phyloP scores from a whole-genome alignment of 1,284 basidiomycete species.

The Trichosporon ovoides region DNA sequence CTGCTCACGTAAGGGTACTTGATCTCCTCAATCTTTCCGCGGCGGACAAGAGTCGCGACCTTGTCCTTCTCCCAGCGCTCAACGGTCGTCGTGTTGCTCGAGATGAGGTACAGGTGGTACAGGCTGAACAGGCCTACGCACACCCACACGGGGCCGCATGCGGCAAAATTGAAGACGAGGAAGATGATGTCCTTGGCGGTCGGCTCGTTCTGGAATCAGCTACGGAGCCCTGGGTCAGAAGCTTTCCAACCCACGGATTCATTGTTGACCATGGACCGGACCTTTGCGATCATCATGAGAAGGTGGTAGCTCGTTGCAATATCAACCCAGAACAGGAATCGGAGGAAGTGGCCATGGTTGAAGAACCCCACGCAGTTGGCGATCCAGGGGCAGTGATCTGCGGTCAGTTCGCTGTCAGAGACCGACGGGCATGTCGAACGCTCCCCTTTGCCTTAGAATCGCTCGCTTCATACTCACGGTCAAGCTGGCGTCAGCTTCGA shows the following conservation, averaged over 20 bases:
- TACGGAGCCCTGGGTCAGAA: not conserved
- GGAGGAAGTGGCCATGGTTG: constrained; percentile 85
- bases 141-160: constrained; percentile 77
- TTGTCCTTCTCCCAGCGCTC: constrained; percentile 98
- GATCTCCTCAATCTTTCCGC: constrained; percentile 79
- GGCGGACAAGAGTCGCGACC: constrained; percentile 72
- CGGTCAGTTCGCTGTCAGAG: constrained; percentile 36
- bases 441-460: no score
- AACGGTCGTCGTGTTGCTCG: constrained; percentile 86
- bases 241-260: constrained; percentile 27
- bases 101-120: constrained; percentile 80
- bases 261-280: constrained; percentile 54
- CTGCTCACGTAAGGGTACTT: constrained; percentile 83
- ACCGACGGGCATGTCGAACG: no score
- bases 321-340: constrained; percentile 88
- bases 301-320: constrained; percentile 68
- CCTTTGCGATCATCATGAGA: constrained; percentile 65
- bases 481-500: constrained; percentile 26
- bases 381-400: constrained; percentile 71
- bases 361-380: constrained; percentile 64
- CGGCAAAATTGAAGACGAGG: constrained; percentile 78
- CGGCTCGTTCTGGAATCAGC: constrained; percentile 60
- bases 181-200: constrained; percentile 68
- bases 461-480: constrained; percentile 21
- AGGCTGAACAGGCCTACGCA: constrained; percentile 82